Percentiles rank a stretch among this genome's conserved stretches.
Evolutionary conservation across 2,329 filamentous ascomycete genomes (phyloP).

Genomic region (Pyricularia pennisetigena): DNA sequence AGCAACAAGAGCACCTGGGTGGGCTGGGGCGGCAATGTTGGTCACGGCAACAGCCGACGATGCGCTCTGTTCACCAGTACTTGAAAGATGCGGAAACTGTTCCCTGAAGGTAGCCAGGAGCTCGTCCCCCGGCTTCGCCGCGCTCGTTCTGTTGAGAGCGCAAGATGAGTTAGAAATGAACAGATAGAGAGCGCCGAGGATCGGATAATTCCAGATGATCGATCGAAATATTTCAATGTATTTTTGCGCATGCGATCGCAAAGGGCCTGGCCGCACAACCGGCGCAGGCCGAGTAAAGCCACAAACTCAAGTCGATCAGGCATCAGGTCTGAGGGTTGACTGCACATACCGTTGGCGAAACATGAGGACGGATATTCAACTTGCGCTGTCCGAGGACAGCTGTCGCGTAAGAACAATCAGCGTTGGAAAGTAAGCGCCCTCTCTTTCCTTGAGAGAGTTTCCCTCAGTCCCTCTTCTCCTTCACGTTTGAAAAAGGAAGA

Average conservation of each 20-base stretch:
- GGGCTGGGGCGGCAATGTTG: constrained; percentile 22
- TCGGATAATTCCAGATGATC: background rate
- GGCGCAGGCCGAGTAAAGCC: background rate
- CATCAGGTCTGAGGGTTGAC: background rate
- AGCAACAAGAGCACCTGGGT: constrained; percentile 16
- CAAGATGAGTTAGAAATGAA: background rate
- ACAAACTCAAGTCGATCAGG: background rate
- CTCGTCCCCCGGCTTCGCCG: constrained; percentile 79
- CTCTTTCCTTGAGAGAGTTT: background rate
- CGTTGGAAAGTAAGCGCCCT: background rate
- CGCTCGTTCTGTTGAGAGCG: constrained; percentile 49
- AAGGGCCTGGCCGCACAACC: background rate
- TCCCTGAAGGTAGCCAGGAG: constrained; percentile 77
- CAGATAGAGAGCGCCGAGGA: background rate
- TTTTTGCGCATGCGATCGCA: background rate
- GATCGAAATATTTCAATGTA: background rate
- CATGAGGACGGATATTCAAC: constrained; percentile 13
- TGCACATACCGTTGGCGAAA: constrained; percentile 23
- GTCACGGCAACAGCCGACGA: constrained; percentile 31
- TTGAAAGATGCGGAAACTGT: constrained; percentile 64
- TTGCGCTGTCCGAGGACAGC: constrained; percentile 16
- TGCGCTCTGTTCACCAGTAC: constrained; percentile 26
- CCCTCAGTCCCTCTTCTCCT: background rate
- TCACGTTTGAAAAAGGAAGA: background rate
- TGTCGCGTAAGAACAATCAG: constrained; percentile 4